Evolutionary conservation across 148 eudicot species (phyloP).

Genomic region (Silene conica): DNA sequence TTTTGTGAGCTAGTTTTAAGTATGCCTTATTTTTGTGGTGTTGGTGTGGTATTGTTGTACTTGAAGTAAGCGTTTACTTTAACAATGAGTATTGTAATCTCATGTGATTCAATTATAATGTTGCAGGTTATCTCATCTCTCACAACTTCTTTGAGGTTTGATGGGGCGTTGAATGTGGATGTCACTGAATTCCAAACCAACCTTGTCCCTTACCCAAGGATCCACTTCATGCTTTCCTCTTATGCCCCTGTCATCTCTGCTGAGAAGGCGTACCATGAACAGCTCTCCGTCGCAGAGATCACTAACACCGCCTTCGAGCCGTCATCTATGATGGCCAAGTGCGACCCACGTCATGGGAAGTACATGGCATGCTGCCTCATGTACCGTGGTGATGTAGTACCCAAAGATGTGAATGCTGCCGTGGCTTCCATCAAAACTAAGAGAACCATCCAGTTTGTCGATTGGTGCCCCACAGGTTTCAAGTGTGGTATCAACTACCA

Average conservation of each 20-base stretch:
- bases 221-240: slow-evolving; percentile 45
- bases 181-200: slow-evolving; percentile 42
- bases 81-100: too few relatives aligned
- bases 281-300: slow-evolving; percentile 35
- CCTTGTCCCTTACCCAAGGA: slow-evolving; percentile 34
- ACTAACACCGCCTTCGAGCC: slow-evolving; percentile 39
- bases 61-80: too few relatives aligned
- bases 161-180: slow-evolving; percentile 39
- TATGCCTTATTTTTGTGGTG: too few relatives aligned
- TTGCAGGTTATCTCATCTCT: slow-evolving; percentile 33
- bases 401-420: slow-evolving; percentile 47
- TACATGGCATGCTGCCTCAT: slow-evolving; percentile 49
- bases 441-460: slow-evolving; percentile 41
- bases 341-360: slow-evolving; percentile 45
- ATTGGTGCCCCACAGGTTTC: slow-evolving; percentile 50
- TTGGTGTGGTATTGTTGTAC: too few relatives aligned
- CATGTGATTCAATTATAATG: background rate
- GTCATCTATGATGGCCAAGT: slow-evolving; percentile 46
- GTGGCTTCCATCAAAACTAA: slow-evolving; percentile 45
- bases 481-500: slow-evolving; percentile 44
- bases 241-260: slow-evolving; percentile 39
- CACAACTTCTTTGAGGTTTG: slow-evolving; percentile 43
- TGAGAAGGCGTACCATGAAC: slow-evolving; percentile 35
- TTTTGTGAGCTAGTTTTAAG: too few relatives aligned
- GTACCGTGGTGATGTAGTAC: slow-evolving; percentile 50